These are phyloP conservation scores for Chaetomiaceae sp. DNA, from an alignment of 2,329 filamentous ascomycete species.

Conservation along the genomic window DNA sequence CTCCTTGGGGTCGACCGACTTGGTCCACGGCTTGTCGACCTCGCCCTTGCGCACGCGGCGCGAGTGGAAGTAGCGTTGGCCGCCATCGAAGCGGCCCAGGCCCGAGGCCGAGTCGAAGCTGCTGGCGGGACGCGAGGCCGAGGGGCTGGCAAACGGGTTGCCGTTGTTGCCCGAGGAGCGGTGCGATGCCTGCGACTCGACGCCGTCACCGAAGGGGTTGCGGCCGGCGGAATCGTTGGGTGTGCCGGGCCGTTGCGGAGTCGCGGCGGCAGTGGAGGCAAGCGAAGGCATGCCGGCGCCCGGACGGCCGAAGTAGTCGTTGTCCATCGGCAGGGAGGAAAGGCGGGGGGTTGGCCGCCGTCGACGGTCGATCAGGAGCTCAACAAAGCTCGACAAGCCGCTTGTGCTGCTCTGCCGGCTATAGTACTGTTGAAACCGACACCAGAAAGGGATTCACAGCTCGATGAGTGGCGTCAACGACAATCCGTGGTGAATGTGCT, in stretches of 20 bases:
- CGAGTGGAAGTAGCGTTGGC: constrained; percentile 65
- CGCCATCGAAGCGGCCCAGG: constrained; percentile 35
- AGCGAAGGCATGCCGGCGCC: constrained; percentile 27
- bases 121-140: constrained; percentile 42
- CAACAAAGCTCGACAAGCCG: neutral
- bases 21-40: constrained; percentile 71
- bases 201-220: constrained; percentile 39
- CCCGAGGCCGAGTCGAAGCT: constrained; percentile 44
- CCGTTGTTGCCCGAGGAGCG: constrained; percentile 26
- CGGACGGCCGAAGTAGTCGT: constrained; percentile 9
- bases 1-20: constrained; percentile 69
- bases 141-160: constrained; percentile 44
- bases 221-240: constrained; percentile 38
- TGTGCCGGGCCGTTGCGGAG: constrained; percentile 39
- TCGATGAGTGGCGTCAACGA: neutral
- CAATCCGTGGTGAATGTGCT: too few relatives aligned
- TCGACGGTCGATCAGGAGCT: neutral
- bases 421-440: too few relatives aligned
- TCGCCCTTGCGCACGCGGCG: constrained; percentile 67
- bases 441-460: neutral
- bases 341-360: neutral
- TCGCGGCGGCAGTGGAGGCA: constrained; percentile 35
- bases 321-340: constrained; percentile 4
- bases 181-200: constrained; percentile 35
- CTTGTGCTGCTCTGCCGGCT: too few relatives aligned